A percentile compares a stretch with the other conserved stretches of the same genome.
Conservation (phyloP, 805 yeast genomes). For the Lachancea cidri region DNA sequence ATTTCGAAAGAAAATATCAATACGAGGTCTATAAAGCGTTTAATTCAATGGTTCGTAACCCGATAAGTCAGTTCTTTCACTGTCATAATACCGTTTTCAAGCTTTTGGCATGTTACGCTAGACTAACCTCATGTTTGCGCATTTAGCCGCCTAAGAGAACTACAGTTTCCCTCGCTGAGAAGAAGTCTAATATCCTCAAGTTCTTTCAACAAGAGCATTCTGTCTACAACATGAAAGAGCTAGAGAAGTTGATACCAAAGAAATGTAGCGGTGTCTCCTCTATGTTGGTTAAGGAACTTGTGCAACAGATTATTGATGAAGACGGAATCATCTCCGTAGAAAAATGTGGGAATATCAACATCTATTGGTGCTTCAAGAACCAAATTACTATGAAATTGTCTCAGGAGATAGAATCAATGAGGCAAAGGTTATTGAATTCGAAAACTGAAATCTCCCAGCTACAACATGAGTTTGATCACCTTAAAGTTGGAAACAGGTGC, state of each 20-base stretch:
- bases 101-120: no score
- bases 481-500: constrained; percentile 1
- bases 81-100: no score
- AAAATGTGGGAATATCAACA: constrained; percentile 50
- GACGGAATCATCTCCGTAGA: constrained; percentile 41
- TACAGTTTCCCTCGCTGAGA: constrained; percentile 36
- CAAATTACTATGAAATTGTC: constrained; percentile 12
- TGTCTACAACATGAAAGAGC: constrained; percentile 46
- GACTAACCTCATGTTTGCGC: no score
- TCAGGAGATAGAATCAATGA: constrained; percentile 10
- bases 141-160: constrained; percentile 21
- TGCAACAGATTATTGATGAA: constrained; percentile 46
- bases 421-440: constrained; percentile 12
- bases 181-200: constrained; percentile 33
- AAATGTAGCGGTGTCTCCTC: constrained; percentile 43
- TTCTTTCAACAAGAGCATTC: constrained; percentile 39
- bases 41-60: no score
- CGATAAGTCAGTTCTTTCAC: no score
- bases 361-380: constrained; percentile 45
- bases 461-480: constrained; percentile 9
- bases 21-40: no score
- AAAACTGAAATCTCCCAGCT: constrained; percentile 10
- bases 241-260: constrained; percentile 44
- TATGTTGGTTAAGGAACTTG: constrained; percentile 49
- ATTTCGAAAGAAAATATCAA: no score